Evolutionary conservation across 352 stramenopile species (phyloP).

Genomic region (Pythium sp.): DNA sequence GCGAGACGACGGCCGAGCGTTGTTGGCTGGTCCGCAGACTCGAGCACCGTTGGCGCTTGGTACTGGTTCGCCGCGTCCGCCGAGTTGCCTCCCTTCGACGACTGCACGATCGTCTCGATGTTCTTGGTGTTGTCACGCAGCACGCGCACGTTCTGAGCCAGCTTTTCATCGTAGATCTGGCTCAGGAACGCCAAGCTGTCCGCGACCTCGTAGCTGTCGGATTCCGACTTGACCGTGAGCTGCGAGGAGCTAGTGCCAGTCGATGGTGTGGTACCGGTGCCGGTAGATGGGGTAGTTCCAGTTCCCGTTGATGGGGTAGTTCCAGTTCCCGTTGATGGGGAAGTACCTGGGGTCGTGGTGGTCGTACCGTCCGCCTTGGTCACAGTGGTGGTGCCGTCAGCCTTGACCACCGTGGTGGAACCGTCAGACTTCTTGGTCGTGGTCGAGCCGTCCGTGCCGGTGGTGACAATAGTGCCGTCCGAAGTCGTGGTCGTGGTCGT

Average conservation of each 20-base stretch:
- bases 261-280: conserved; percentile 11
- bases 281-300: conserved; percentile 1
- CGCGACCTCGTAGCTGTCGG: conserved; percentile 23
- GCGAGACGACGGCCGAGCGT: conserved; percentile 36
- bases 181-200: conserved; percentile 40
- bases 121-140: conserved; percentile 50
- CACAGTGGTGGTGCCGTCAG: conserved; percentile 6
- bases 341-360: conserved; percentile 12
- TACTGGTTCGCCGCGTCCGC: conserved; percentile 28
- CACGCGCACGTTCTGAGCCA: conserved; percentile 44
- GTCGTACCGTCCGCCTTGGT: conserved; percentile 13
- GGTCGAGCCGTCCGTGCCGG: neutral
- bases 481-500: neutral
- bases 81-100: conserved; percentile 30
- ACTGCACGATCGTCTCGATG: conserved; percentile 59
- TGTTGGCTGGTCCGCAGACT: conserved; percentile 26
- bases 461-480: conserved; percentile 13
- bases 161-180: conserved; percentile 47
- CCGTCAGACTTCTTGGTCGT: conserved; percentile 13
- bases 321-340: too few species aligned
- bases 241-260: conserved; percentile 11
- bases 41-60: conserved; percentile 49
- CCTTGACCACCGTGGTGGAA: conserved; percentile 6
- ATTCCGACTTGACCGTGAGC: conserved; percentile 17
- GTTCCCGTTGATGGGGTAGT: conserved; percentile 9